Evolutionary conservation across 306 rosid genomes (phyloP), one percentile per base, ranked within the genome.

Genomic region (Prunus davidiana): DNA sequence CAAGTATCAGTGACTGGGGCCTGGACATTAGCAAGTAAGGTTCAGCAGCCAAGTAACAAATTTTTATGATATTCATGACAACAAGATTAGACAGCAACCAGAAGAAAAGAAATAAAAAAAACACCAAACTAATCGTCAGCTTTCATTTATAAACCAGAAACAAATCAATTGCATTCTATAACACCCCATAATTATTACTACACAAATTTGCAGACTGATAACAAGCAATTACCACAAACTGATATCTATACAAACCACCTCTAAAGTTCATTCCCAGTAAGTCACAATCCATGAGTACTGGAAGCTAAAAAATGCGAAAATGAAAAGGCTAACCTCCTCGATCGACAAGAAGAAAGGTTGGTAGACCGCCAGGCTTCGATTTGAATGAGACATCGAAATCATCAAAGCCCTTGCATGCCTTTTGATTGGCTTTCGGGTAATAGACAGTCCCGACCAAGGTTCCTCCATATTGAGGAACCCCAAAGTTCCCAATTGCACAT

Each of bases 401-500:
- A 25, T 57, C 82, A 80, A 94, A 94, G 72, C 78, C 77, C 27
- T 19, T 85, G 81, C 98, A 95, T 27, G 90, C 96, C 41, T 89
- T 89, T 51, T 89, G 91, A 88, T 95, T 95, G 72, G 89, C 85
- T 22, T 86, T 83, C 15, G 98, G 98, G 77, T 90, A 89, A 58
- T 80, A 55, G 5, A 95, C 93, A 58, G 86, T 83, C 12, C 97
- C 98, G 78, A 89, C 64, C 91, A 92, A 79, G 55, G 96, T 89
- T 72, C 98, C 98, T 78, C 98, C 96, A 82, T 95, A 92, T 54
- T 83, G 89, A 54, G 98, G 98, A 13, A 95, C 92, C 76, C 98
- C 98, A 85, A 95, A 95, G 82, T 92, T 95, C 60, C 98, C 98
- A 79, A 95, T 95, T 10, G 98, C 96, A 82, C 98, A 95, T 76